These are phyloP conservation scores for Capsicum rhomboideum DNA, from an alignment of 257 asterid species.

Conservation along the genomic window DNA sequence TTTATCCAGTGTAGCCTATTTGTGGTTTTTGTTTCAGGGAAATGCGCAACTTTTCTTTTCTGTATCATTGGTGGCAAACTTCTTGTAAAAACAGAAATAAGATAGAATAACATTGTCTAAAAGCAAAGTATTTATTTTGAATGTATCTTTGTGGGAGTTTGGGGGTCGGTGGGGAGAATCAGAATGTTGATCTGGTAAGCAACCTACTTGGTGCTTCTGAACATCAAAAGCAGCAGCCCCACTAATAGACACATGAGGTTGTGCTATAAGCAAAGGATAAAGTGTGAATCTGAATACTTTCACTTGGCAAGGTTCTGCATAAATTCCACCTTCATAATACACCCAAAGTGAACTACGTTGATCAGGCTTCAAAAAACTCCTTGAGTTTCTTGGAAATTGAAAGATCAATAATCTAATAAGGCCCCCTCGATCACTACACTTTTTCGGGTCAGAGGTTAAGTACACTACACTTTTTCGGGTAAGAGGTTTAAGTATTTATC, in stretches of 20 bases:
- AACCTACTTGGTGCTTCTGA: not conserved
- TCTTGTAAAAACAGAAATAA: not conserved
- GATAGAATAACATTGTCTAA: not conserved
- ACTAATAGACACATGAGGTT: not conserved
- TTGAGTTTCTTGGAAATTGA: not conserved
- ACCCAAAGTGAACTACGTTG: not conserved
- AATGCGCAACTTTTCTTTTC: not conserved
- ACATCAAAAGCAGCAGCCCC: not conserved
- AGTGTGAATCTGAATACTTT: slow-evolving; percentile 12
- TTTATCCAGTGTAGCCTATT: not conserved
- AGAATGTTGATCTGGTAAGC: slow-evolving; percentile 4
- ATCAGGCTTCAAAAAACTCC: not conserved
- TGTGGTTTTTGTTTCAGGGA: not conserved
- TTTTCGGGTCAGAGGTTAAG: not conserved
- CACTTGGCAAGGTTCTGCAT: not conserved
- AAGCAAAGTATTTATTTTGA: not conserved
- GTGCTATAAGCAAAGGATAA: slow-evolving; percentile 6
- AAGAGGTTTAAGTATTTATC: not conserved
- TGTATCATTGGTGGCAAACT: not conserved
- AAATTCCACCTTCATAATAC: not conserved
- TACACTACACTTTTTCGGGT: too few relatives aligned
- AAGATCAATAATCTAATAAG: not conserved
- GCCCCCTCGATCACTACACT: too few relatives aligned
- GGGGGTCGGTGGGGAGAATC: not conserved
- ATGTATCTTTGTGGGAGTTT: not conserved